These are phyloP conservation scores for Apiospora arundinis DNA, from an alignment of 2,329 filamentous ascomycete genomes.

Conservation along the genomic window DNA sequence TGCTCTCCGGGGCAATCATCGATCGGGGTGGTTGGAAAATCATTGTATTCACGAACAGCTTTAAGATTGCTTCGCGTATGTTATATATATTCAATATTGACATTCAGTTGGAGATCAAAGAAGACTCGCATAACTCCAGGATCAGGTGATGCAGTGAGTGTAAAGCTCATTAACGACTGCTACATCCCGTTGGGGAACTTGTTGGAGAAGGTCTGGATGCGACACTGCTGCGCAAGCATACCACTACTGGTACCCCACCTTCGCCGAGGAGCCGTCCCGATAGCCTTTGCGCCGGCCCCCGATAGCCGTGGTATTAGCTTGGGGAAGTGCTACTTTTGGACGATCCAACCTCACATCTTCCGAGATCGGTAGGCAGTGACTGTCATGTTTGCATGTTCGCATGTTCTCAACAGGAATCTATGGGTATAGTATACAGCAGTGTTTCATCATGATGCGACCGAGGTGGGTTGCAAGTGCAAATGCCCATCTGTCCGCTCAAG, in stretches of 20 bases:
- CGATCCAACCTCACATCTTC: conserved; percentile 1
- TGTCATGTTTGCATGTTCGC: neutral
- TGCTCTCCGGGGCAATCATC: neutral
- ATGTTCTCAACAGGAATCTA: neutral
- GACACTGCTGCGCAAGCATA: neutral
- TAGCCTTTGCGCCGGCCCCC: neutral
- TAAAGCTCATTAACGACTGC: neutral
- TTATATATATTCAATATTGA: neutral
- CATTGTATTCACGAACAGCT: neutral
- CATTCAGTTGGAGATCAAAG: neutral
- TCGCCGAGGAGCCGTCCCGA: conserved; percentile 9
- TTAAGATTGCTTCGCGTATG: neutral
- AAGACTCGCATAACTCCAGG: neutral
- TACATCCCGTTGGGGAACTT: neutral
- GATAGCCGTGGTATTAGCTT: neutral
- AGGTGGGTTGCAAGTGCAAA: neutral
- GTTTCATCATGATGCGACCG: neutral
- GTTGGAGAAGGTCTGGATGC: conserved; percentile 4
- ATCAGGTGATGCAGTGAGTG: neutral
- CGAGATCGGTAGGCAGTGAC: neutral
- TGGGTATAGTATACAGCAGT: neutral
- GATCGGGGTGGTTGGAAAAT: neutral
- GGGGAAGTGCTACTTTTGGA: neutral
- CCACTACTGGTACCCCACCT: neutral
- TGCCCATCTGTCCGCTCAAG: neutral